Conservation (phyloP, 805 yeast species). For the Myxozyma monticola region DNA sequence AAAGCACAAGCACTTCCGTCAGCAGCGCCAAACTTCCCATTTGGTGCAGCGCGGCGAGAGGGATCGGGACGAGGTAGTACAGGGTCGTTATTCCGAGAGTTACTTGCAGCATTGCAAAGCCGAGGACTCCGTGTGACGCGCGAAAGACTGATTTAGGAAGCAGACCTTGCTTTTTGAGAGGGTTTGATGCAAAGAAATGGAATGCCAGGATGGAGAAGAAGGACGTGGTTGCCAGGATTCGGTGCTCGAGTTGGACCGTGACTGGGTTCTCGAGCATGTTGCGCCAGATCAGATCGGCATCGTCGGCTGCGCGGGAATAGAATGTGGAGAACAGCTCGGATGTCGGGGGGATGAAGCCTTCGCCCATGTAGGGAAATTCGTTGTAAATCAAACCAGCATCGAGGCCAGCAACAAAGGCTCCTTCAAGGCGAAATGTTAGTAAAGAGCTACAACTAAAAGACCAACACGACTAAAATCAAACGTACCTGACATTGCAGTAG, state of each 20-base stretch:
- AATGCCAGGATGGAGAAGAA: slow-evolving; percentile 50
- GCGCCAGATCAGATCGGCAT: slow-evolving; percentile 83
- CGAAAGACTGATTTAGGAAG: slow-evolving; percentile 60
- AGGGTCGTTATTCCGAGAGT: slow-evolving; percentile 83
- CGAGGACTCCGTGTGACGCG: slow-evolving; percentile 70
- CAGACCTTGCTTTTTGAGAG: slow-evolving; percentile 31
- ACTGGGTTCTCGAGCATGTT: slow-evolving; percentile 93
- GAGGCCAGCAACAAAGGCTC: slow-evolving; percentile 96
- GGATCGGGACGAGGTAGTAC: slow-evolving; percentile 84
- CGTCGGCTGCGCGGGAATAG: slow-evolving; percentile 65
- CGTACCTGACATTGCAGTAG: slow-evolving; percentile 96
- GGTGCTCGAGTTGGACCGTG: slow-evolving; percentile 89
- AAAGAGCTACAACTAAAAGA: slow-evolving; percentile 68
- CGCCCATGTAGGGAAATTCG: slow-evolving; percentile 95
- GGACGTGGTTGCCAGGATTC: slow-evolving; percentile 79
- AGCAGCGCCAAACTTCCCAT: slow-evolving; percentile 92
- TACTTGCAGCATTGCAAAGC: slow-evolving; percentile 80
- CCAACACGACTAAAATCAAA: slow-evolving; percentile 81
- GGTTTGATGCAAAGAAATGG: slow-evolving; percentile 57
- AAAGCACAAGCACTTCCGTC: slow-evolving; percentile 70
- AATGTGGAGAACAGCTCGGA: slow-evolving; percentile 75
- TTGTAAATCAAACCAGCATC: slow-evolving; percentile 97
- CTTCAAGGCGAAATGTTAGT: slow-evolving; percentile 55
- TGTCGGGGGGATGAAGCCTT: slow-evolving; percentile 64
- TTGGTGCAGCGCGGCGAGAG: slow-evolving; percentile 93